phyloP scores from a whole-genome alignment of 2,329 filamentous ascomycete genomes.

The Cladophialophora yegresii region DNA sequence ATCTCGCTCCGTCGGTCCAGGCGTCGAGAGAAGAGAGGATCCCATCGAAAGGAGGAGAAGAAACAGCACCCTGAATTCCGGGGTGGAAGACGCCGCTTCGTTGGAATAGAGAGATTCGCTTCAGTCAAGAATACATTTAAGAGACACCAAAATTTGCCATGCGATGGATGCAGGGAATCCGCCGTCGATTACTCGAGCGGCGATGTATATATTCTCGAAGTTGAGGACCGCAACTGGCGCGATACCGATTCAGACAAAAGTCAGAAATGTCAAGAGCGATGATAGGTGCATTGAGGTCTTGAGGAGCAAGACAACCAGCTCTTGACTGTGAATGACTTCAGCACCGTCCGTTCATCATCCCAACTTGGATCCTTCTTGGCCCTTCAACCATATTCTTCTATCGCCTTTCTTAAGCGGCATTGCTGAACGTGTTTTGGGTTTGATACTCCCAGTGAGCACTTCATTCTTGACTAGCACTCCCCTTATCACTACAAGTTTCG shows the following conservation, averaged over 20 bases:
- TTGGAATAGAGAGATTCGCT: slow-evolving; percentile 58
- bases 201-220: slow-evolving; percentile 21
- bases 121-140: slow-evolving; percentile 25
- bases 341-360: neutral
- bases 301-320: slow-evolving; percentile 3
- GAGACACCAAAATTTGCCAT: slow-evolving; percentile 15
- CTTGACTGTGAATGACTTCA: neutral
- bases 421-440: slow-evolving; percentile 1
- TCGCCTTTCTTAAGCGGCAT: neutral
- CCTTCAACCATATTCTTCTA: slow-evolving; percentile 6
- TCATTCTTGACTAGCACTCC: neutral
- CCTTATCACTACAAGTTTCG: neutral
- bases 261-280: neutral
- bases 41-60: slow-evolving; percentile 57
- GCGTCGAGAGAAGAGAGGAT: slow-evolving; percentile 75
- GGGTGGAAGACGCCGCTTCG: slow-evolving; percentile 66
- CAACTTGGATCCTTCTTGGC: neutral
- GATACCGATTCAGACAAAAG: neutral
- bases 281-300: neutral
- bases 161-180: neutral
- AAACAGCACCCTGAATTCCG: slow-evolving; percentile 49
- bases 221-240: neutral
- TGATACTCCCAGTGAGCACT: neutral
- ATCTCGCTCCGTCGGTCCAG: slow-evolving; percentile 69
- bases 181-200: slow-evolving; percentile 7